Evolutionary conservation across 1,139 yeast genomes (phyloP).

Genomic region (Yamadazyma trypodendri): DNA sequence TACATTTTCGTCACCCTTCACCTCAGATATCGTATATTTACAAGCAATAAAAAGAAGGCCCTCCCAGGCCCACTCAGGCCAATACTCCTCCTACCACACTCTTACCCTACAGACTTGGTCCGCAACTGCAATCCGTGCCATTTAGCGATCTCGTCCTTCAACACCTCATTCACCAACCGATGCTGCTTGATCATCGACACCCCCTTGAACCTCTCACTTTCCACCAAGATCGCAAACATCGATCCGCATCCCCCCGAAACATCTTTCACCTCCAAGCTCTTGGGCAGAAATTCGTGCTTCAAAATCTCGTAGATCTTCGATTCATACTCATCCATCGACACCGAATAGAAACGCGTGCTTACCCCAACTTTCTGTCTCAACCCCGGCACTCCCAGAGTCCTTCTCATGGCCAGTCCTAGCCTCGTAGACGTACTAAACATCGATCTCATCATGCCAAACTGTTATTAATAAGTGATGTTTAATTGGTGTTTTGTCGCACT

Average conservation of each 20-base stretch:
- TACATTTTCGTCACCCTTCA: too few species aligned
- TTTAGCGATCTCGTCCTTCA: constrained; percentile 80
- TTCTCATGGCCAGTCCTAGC: background rate
- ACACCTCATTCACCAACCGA: constrained; percentile 75
- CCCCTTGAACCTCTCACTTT: constrained; percentile 74
- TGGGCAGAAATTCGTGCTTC: constrained; percentile 55
- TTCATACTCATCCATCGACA: constrained; percentile 64
- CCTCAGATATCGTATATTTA: too few species aligned
- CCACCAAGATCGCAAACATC: constrained; percentile 87
- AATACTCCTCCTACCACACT: too few species aligned
- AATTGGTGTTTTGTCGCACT: constrained; percentile 1
- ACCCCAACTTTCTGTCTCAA: too few species aligned
- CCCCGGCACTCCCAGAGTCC: too few species aligned
- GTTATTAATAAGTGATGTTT: background rate
- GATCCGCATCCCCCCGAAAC: constrained; percentile 97
- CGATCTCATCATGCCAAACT: constrained; percentile 1
- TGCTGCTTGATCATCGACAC: constrained; percentile 87
- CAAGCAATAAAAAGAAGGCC: too few species aligned
- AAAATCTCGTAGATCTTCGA: constrained; percentile 59
- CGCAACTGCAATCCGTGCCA: constrained; percentile 95
- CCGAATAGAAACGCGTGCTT: constrained; percentile 11
- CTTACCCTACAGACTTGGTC: constrained; percentile 54
- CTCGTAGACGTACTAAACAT: background rate
- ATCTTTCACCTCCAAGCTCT: constrained; percentile 65
- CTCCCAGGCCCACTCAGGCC: too few species aligned